phyloP scores from a whole-genome alignment of 768 basidiomycete genomes.

The Rhodotorula graminis region DNA sequence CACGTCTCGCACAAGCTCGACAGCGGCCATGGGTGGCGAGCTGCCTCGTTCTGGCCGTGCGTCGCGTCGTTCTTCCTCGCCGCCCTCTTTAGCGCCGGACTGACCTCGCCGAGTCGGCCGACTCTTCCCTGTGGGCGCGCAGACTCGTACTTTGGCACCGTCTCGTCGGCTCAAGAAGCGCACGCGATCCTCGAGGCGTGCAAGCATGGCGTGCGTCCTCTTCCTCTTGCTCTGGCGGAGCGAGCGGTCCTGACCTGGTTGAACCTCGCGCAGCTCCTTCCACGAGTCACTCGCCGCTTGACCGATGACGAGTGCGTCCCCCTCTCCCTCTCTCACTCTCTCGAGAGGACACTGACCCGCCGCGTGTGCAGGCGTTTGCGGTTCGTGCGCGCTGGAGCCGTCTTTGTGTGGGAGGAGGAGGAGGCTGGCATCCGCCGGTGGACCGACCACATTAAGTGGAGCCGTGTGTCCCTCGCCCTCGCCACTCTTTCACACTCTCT shows the following conservation, averaged over 20 bases:
- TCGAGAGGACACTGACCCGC: neutral
- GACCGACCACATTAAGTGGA: conserved; percentile 42
- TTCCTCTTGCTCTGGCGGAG: neutral
- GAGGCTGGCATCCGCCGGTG: conserved; percentile 39
- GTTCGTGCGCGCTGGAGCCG: conserved; percentile 28
- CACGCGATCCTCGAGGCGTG: conserved; percentile 33
- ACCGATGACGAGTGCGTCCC: conserved; percentile 48
- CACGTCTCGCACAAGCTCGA: too few species aligned
- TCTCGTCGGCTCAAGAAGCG: conserved; percentile 25
- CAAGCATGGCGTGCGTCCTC: conserved; percentile 33
- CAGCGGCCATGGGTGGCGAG: conserved; percentile 6
- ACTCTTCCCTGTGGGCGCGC: neutral
- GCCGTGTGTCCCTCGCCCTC: conserved; percentile 19
- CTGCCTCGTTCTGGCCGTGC: conserved; percentile 16
- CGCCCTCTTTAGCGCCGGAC: neutral
- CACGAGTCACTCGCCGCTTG: conserved; percentile 45
- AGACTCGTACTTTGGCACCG: conserved; percentile 38
- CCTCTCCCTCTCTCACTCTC: conserved; percentile 41
- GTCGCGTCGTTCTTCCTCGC: neutral
- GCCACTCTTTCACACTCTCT: accelerated
- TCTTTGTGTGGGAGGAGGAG: conserved; percentile 41
- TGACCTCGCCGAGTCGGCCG: conserved; percentile 11
- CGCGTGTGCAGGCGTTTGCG: conserved; percentile 35
- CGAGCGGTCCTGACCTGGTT: conserved; percentile 33
- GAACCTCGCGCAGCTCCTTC: conserved; percentile 44